Base-by-base conservation (phyloP, 345 rosid genomes). In the Linum lewisii region DNA sequence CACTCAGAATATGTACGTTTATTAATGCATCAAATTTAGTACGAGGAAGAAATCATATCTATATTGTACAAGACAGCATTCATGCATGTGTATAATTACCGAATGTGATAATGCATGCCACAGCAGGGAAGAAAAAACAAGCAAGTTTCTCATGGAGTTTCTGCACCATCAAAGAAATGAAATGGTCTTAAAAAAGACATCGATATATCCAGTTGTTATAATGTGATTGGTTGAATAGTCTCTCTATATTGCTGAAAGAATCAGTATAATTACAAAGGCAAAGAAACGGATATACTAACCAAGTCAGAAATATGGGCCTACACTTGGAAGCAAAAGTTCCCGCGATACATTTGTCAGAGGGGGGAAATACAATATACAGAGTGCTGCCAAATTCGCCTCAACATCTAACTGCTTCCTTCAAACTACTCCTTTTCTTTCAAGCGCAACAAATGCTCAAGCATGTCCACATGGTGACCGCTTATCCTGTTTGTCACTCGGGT, bases 261-360 rank as follows among this genome's bases (percentile, higher is more conserved):
- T 60, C 61, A 65, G 71, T 68, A 80, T 84, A 80, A 77, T 82
- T 86, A 89, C 91, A 86, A 58, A 72, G 76, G 79, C 72, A 65
- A 76, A 81, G 84, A 79, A 84, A 77, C 63, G 72, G 86, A 75
- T 78, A 75, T 77, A 88, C 98, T 88, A 75, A 91, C 98, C 98
- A 82, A 88, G 83, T 79, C 58, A 81, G 85, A 84, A 88, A 81
- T 76, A 79, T 65, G 84, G 78, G 82, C 82, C 83, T 82, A 84
- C 65, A 82, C 82, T 80, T 65, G 53, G 86, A 74, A 75, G 87
- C 76, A 79, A 62, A 81, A 72, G 83, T 77, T 78, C 84, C 73
- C 67, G 61, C 82, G 88, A 83, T 75, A 84, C 74, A 81, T 71
- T 78, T 77, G 82, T 77, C 92, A 76, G 88, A 4, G 34, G n/a